Conservation (phyloP, 2,329 filamentous ascomycete species). For the Hypoxylon sp. region DNA sequence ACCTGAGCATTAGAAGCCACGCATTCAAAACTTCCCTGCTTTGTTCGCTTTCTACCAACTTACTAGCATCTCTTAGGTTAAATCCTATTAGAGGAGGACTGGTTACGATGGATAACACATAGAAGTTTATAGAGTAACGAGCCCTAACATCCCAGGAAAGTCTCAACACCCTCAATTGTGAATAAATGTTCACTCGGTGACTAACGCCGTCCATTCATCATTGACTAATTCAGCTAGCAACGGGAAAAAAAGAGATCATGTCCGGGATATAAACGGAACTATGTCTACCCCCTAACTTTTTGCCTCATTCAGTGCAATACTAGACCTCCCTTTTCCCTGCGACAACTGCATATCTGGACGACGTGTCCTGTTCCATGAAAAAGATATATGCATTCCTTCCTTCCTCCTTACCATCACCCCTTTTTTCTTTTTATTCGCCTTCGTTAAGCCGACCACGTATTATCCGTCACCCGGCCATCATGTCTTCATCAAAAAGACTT, state of each 20-base stretch:
- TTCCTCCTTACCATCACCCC: constrained; percentile 16
- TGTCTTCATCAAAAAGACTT: constrained; percentile 21
- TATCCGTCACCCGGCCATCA: constrained; percentile 1
- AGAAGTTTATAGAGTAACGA: neutral
- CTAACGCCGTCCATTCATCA: constrained; percentile 29
- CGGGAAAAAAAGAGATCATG: constrained; percentile 29
- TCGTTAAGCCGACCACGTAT: constrained; percentile 16
- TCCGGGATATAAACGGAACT: constrained; percentile 33
- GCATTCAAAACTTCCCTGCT: no score
- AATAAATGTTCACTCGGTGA: neutral
- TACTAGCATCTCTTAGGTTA: neutral
- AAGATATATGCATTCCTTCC: constrained; percentile 37
- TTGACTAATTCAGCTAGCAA: constrained; percentile 33
- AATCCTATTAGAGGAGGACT: neutral
- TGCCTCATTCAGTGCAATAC: constrained; percentile 11
- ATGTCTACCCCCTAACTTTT: constrained; percentile 35
- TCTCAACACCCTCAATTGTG: constrained; percentile 3
- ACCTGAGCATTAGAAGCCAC: no score
- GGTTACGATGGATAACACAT: neutral
- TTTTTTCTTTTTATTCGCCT: constrained; percentile 28
- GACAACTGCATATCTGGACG: constrained; percentile 11
- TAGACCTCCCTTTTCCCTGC: constrained; percentile 26
- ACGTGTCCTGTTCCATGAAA: constrained; percentile 5
- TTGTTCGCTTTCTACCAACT: neutral
- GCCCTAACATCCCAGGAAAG: neutral